Base-by-base conservation (phyloP, 169 alveolate genomes). In the Babesia sp. region DNA sequence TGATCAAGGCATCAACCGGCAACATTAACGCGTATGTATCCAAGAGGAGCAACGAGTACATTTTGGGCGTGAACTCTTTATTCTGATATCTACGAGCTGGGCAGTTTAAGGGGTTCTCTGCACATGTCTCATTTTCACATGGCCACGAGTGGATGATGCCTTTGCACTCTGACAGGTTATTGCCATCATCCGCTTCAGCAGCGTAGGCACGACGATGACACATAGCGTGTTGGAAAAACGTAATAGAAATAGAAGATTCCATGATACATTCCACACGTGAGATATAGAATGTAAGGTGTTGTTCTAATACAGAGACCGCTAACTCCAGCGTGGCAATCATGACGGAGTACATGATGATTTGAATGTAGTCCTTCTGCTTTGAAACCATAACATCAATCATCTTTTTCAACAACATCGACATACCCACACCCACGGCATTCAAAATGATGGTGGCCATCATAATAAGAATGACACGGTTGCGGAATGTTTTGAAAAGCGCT, bases 191-290 rank as follows among this genome's bases (percentile, higher is more conserved):
- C 24, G 37, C n/a, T 0, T 14, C 42, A 4, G 20, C 22, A 12
- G 44, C 31, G 64, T 54, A 78, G 8, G 45, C 68, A 28, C 81
- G 71, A 4, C 86, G 59, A 28, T 69, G 73, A 26, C 77, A 78
- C 68, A 78, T 22, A 7, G 82, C 82, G 37, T 78, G 86, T 42
- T 78, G 86, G 54, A 78, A 78, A 1, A 78, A 45, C 3, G 86
- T 78, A 31, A 78, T 78, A 11, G 86, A 78, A 28, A 54, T 51
- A 11, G 79, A 46, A 7, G 63, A 26, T 34, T 78, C 79, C 57
- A 78, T 70, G 2, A 78, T 57, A 42, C 44, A 20, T 8, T 51
- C 66, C 39, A 78, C 60, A 18, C 86, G 51, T 18, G 28, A 60
- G 34, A 36, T 68, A 59, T 66, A 64, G 61, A 69, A 78, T 44